Base-by-base conservation (phyloP, 257 asterid species). In the Marsdenia floribunda region DNA sequence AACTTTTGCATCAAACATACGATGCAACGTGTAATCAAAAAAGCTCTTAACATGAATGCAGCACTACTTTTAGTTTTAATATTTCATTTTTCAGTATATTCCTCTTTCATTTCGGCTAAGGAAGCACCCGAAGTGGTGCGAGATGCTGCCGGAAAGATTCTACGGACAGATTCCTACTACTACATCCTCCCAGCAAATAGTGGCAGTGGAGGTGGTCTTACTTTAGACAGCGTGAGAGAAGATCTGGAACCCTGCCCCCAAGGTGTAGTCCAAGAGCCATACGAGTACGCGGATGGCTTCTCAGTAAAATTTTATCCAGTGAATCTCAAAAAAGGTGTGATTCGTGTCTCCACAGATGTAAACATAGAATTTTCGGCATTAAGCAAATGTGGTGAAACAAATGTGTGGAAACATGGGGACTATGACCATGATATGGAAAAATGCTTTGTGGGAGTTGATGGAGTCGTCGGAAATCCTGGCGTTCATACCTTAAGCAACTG, bases 41-140 rank as follows among this genome's bases (percentile, higher is more conserved):
- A 42, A 42, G 0, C 47, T 42, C 0, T 42, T 5, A 42, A 42
- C 10, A 80, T 83, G 87, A 77, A 83, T 44, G 49, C 42, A 64
- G 13, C 71, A 9, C 66, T 18, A n/a, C 35, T 73, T 59, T 50
- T 58, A 10, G 47, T 79, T 4, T 64, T 22, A 12, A n/a, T 70
- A 14, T 13, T 49, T 11, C 38, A 47, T 22, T 70, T 49, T 29
- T 26, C 42, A 40, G 7, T 24, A 6, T 63, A 9, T n/a, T 47
- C 2, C n/a, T 26, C 18, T 6, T 46, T 50, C 60, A 14, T 1
- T 6, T 16, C 73, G 22, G 73, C 73, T 19, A 59, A 44, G 14
- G 60, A 47, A 49, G 73, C 16, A 7, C 73, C 40, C 1, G 60
- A 47, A 14, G n/a, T 59, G 0, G 73, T 70, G n/a, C 61, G 26